Conservation (phyloP, 2,329 filamentous ascomycete genomes). For the Nothomitra cinnamomea region DNA sequence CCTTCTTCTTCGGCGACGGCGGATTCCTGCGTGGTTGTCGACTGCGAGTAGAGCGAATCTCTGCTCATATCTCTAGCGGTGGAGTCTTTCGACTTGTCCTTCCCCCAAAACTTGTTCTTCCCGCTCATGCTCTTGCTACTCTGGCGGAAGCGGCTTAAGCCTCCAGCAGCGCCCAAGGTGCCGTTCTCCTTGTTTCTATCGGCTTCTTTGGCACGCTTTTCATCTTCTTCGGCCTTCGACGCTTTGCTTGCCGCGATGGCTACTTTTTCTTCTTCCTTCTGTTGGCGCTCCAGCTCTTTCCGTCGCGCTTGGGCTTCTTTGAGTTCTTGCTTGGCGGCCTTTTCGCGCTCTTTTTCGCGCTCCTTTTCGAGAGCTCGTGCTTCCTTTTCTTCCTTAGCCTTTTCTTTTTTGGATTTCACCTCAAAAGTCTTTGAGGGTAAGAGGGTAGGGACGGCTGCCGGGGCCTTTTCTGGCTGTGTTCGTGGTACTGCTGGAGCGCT, state of each 20-base stretch:
- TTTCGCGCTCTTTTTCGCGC: conserved; percentile 40
- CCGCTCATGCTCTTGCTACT: conserved; percentile 61
- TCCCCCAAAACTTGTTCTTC: conserved; percentile 11
- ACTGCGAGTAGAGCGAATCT: conserved; percentile 12
- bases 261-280: conserved; percentile 45
- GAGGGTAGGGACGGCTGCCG: conserved; percentile 10
- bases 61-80: conserved; percentile 11
- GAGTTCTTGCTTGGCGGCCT: conserved; percentile 33
- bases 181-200: conserved; percentile 20
- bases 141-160: conserved; percentile 47
- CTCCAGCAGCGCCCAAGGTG: conserved; percentile 21
- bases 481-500: conserved; percentile 14
- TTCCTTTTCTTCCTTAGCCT: conserved; percentile 38
- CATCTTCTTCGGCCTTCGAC: conserved; percentile 37
- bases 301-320: conserved; percentile 24
- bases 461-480: conserved; percentile 8
- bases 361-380: conserved; percentile 30
- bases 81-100: conserved; percentile 12
- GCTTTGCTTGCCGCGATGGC: conserved; percentile 51
- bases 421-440: conserved; percentile 8
- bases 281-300: conserved; percentile 37
- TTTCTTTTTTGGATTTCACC: conserved; percentile 52
- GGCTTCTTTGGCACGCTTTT: conserved; percentile 11
- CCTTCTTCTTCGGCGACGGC: background rate
- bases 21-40: conserved; percentile 7